Percentiles rank a stretch among this genome's conserved stretches.
phyloP scores from a whole-genome alignment of 2,329 filamentous ascomycete species.

The Penicillium sp. region DNA sequence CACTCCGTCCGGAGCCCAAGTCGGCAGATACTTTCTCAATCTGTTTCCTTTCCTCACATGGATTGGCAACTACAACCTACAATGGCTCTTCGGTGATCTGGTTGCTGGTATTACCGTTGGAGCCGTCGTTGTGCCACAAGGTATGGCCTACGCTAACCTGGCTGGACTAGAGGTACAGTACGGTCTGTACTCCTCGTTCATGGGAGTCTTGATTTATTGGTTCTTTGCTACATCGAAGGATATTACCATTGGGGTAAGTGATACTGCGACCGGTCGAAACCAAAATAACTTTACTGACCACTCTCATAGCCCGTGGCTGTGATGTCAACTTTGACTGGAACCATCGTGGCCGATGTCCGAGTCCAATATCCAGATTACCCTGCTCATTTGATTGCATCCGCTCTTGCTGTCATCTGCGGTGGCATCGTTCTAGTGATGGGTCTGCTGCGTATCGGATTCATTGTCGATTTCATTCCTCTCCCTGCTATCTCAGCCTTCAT shows the following conservation, averaged over 20 bases:
- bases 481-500: constrained; percentile 92
- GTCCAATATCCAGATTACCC: constrained; percentile 55
- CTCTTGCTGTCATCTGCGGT: constrained; percentile 74
- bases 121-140: constrained; percentile 85
- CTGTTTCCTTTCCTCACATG: constrained; percentile 89
- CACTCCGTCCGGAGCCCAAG: constrained; percentile 57
- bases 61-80: constrained; percentile 82
- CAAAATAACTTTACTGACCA: neutral
- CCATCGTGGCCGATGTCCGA: constrained; percentile 67
- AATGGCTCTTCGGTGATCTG: constrained; percentile 86
- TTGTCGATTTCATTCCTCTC: constrained; percentile 89
- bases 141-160: constrained; percentile 90
- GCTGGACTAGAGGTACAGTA: constrained; percentile 78
- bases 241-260: constrained; percentile 65
- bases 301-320: constrained; percentile 78
- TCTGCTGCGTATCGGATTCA: constrained; percentile 76
- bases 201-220: constrained; percentile 94
- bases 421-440: constrained; percentile 76
- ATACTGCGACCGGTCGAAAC: neutral
- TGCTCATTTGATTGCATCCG: constrained; percentile 69
- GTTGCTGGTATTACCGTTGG: constrained; percentile 81
- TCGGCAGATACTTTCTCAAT: constrained; percentile 61
- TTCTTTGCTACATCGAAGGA: constrained; percentile 98
- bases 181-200: constrained; percentile 92
- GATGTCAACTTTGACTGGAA: constrained; percentile 86